Evolutionary conservation across 2,329 filamentous ascomycete genomes (phyloP).

Genomic region (Diaporthe citri): DNA sequence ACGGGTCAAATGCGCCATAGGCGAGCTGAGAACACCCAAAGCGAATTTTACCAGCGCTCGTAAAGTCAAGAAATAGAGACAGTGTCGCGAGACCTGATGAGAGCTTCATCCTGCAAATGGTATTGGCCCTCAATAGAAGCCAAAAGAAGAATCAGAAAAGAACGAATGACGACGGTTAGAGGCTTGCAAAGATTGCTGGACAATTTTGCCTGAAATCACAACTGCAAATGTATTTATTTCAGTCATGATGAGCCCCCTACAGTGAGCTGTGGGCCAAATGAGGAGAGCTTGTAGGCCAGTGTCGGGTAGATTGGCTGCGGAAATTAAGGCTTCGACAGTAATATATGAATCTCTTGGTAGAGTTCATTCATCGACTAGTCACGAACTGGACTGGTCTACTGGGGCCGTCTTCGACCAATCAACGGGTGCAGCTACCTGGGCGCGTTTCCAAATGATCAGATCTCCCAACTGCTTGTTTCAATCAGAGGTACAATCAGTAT

Average conservation of each 20-base stretch:
- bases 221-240: not conserved
- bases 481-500: not conserved
- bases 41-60: conserved; percentile 7
- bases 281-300: not conserved
- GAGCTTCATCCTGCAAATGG: conserved; percentile 4
- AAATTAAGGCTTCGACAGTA: conserved; percentile 10
- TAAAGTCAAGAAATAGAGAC: not conserved
- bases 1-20: conserved; percentile 20
- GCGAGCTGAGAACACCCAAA: conserved; percentile 25
- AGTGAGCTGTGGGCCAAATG: not conserved
- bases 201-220: not conserved
- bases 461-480: not conserved
- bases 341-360: conserved; percentile 2
- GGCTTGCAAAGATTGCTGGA: not conserved
- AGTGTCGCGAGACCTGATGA: not conserved
- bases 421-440: not conserved
- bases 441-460: not conserved
- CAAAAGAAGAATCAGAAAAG: not conserved
- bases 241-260: not conserved
- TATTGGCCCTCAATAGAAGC: not conserved
- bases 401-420: not conserved
- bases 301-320: conserved; percentile 14
- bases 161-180: not conserved
- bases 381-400: not conserved
- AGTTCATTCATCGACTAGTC: not conserved